Evolutionary conservation across 23 red algal species (phyloP).

Genomic region (Pyropia haitanensis): DNA sequence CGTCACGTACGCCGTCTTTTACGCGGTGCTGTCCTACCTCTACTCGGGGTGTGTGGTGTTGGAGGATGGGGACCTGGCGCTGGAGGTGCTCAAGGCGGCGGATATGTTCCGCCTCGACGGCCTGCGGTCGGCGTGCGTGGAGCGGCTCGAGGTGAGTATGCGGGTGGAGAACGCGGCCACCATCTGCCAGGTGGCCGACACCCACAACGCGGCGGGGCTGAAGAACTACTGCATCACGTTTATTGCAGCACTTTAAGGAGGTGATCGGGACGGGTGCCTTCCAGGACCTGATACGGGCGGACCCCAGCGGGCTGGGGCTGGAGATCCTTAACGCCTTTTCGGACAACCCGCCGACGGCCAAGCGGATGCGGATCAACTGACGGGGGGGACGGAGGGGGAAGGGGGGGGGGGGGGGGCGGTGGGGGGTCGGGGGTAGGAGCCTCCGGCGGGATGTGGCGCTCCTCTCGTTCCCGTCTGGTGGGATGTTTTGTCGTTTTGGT

Average conservation of each 20-base stretch:
- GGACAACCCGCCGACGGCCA: constrained; percentile 7
- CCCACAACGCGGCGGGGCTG: constrained; percentile 43
- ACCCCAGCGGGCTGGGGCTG: constrained; percentile 58
- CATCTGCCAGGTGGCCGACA: constrained; percentile 70
- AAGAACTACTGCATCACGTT: constrained; percentile 77
- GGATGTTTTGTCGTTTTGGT: too few relatives aligned
- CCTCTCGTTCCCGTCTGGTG: too few relatives aligned
- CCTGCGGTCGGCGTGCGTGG: constrained; percentile 55
- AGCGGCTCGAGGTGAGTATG: constrained; percentile 56
- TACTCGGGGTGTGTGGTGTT: constrained; percentile 54
- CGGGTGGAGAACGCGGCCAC: constrained; percentile 67
- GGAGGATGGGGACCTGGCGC: constrained; percentile 23
- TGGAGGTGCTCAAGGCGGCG: constrained; percentile 61
- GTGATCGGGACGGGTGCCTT: constrained; percentile 38
- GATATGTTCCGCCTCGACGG: constrained; percentile 87
- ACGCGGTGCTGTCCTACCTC: constrained; percentile 60
- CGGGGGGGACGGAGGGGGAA: too few relatives aligned
- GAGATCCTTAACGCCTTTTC: constrained; percentile 68
- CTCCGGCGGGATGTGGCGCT: too few relatives aligned
- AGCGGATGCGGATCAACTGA: too few relatives aligned
- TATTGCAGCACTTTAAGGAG: constrained; percentile 78
- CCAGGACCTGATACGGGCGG: constrained; percentile 51
- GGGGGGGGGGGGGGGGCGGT: too few relatives aligned
- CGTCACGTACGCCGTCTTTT: constrained; percentile 71
- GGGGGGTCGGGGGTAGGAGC: too few relatives aligned